Conservation (phyloP, 2,329 filamentous ascomycete species). For the Sphaerulina populicola region DNA sequence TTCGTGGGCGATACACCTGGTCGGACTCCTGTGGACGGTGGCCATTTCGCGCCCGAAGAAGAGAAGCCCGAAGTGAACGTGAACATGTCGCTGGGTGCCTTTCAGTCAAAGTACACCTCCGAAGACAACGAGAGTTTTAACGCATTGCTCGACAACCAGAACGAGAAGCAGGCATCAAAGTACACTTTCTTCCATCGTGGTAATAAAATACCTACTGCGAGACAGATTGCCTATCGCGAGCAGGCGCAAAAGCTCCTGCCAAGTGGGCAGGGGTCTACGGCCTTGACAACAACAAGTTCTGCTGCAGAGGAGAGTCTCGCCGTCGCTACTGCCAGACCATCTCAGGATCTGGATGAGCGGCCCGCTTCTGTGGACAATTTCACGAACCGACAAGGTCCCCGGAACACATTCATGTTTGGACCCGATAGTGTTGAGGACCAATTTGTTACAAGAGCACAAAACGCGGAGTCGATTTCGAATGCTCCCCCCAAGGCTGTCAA, state of each 20-base stretch:
- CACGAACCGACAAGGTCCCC: slow-evolving; percentile 51
- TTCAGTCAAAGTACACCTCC: slow-evolving; percentile 89
- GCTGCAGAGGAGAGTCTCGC: slow-evolving; percentile 21
- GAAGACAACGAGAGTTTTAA: slow-evolving; percentile 99
- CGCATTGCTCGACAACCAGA: slow-evolving; percentile 81
- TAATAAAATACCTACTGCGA: slow-evolving; percentile 66
- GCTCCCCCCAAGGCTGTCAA: slow-evolving; percentile 69
- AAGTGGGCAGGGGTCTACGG: slow-evolving; percentile 18
- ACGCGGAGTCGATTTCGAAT: slow-evolving; percentile 59
- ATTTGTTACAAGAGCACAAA: slow-evolving; percentile 54
- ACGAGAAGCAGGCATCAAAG: slow-evolving; percentile 72
- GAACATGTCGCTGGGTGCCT: slow-evolving; percentile 71
- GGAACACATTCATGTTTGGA: slow-evolving; percentile 81
- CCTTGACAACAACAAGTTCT: slow-evolving; percentile 23
- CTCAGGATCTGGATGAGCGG: slow-evolving; percentile 56
- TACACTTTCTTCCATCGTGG: slow-evolving; percentile 82
- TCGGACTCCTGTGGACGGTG: slow-evolving; percentile 41
- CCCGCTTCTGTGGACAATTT: slow-evolving; percentile 71
- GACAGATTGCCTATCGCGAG: slow-evolving; percentile 49
- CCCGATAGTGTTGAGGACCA: slow-evolving; percentile 56
- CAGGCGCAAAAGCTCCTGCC: slow-evolving; percentile 56
- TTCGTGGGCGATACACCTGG: slow-evolving; percentile 66
- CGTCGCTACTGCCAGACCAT: slow-evolving; percentile 37
- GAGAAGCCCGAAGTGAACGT: slow-evolving; percentile 54
- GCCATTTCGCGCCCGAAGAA: slow-evolving; percentile 29